A percentile compares a stretch with the other conserved stretches of the same genome.
phyloP scores from a whole-genome alignment of 257 asterid species.

The Capsicum rhomboideum region DNA sequence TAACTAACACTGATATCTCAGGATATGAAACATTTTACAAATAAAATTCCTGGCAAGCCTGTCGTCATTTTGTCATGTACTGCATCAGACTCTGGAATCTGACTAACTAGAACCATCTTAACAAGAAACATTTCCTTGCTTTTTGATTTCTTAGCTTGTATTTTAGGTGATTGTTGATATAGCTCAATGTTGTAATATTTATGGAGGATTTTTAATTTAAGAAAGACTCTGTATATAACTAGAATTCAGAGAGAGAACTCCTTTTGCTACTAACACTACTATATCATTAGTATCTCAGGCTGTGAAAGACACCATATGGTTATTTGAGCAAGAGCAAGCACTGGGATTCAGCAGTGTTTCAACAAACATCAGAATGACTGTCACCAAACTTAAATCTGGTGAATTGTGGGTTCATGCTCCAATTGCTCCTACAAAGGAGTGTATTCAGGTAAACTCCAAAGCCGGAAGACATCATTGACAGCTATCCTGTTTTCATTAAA shows the following conservation, averaged over 20 bases:
- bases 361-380: conserved; percentile 89
- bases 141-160: not conserved
- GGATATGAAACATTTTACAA: not conserved
- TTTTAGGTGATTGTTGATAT: not conserved
- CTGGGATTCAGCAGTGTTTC: conserved; percentile 96
- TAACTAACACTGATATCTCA: not conserved
- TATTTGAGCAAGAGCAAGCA: conserved; percentile 96
- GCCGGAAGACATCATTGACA: not conserved
- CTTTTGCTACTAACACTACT: conserved; percentile 11
- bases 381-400: conserved; percentile 87
- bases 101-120: not conserved
- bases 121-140: not conserved
- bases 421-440: conserved; percentile 90
- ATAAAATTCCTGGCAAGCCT: not conserved
- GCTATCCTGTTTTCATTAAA: not conserved
- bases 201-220: not conserved
- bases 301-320: conserved; percentile 64
- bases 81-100: not conserved
- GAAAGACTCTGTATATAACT: not conserved
- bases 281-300: conserved; percentile 45
- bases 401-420: conserved; percentile 98
- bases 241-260: not conserved
- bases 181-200: not conserved
- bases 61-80: not conserved
- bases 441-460: conserved; percentile 53